phyloP scores from a whole-genome alignment of 441 rosid species.

The Syzygium syzygioides region DNA sequence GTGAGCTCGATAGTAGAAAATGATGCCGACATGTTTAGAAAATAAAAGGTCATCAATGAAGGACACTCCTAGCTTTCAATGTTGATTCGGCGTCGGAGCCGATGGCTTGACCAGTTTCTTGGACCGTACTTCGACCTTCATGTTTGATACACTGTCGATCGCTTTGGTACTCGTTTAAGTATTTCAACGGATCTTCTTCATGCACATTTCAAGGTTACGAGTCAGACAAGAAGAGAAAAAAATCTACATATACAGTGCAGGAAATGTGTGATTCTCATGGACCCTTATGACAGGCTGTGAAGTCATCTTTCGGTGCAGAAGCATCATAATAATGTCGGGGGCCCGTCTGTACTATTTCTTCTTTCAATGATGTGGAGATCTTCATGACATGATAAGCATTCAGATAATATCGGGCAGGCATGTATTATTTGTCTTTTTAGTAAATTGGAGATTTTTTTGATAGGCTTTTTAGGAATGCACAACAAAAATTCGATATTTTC shows the following conservation, averaged over 20 bases:
- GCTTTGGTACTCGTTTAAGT: background rate
- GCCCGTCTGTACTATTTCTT: too few species aligned
- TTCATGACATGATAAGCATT: too few species aligned
- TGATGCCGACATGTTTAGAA: background rate
- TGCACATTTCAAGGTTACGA: background rate
- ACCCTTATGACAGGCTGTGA: background rate
- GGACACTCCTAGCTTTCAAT: constrained; percentile 1
- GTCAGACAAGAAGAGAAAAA: background rate
- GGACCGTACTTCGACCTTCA: constrained; percentile 4
- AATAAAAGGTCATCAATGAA: constrained; percentile 10
- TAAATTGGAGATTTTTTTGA: too few species aligned
- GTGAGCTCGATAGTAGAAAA: background rate
- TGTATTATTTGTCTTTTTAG: too few species aligned
- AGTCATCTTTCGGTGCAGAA: too few species aligned
- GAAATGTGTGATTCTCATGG: background rate
- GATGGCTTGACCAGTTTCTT: constrained; percentile 11
- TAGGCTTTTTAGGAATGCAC: too few species aligned
- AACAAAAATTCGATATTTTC: too few species aligned
- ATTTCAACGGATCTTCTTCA: background rate
- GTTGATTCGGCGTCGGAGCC: constrained; percentile 6
- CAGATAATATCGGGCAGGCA: too few species aligned
- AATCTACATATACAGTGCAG: background rate
- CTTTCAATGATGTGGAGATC: too few species aligned
- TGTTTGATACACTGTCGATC: background rate
- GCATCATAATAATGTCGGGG: too few species aligned